Base-by-base conservation (phyloP, 768 basidiomycete species). In the Boletellus emodensis region DNA sequence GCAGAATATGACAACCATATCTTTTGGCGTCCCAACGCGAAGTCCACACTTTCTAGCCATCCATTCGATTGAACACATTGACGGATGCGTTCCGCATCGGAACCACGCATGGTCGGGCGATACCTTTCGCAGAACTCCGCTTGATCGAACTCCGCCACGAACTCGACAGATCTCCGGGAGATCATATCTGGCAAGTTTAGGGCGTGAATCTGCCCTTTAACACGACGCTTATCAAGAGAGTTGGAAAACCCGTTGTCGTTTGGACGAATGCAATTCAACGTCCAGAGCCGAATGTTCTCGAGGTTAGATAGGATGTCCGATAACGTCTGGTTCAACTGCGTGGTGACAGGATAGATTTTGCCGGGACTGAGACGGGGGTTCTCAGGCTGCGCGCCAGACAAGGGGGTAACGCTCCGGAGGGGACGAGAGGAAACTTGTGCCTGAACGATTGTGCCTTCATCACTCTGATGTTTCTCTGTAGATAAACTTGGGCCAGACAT, bases 171-270 rank as follows among this genome's bases (percentile, higher is more conserved):
- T 46, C 68, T 72, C 20, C 76, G 69, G n/a, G 71, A 71, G 39
- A 83, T 71, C 59, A 79, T 63, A 52, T 81, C 78, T 1, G 80
- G 74, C 15, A 84, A 69, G 30, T 80, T 74, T 18, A 82, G 70
- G 12, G 76, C 70, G 38, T 72, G 72, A 15, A 84, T 75, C 54
- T 84, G 82, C 3, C 71, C 64, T 62, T 81, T 83, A 51, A 84
- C 79, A 22, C 80, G 71, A 8, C 80, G 78, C 64, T 80, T 82
- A 64, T 84, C 83, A 55, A 84, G 77, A 18, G 81, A 81, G 54
- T 81, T 83, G 9, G 81, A 75, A 14, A 79, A 78, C 6, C 79
- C 77, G 12, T 79, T 81, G 58, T 84, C 83, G 63, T 84, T 84
- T 6, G 82, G 83, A 36, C 81, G 78, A 47, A 84, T 77, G 58